These are phyloP conservation scores for Circinella minor DNA, from an alignment of 371 early-diverging fungal species.

Conservation along the genomic window DNA sequence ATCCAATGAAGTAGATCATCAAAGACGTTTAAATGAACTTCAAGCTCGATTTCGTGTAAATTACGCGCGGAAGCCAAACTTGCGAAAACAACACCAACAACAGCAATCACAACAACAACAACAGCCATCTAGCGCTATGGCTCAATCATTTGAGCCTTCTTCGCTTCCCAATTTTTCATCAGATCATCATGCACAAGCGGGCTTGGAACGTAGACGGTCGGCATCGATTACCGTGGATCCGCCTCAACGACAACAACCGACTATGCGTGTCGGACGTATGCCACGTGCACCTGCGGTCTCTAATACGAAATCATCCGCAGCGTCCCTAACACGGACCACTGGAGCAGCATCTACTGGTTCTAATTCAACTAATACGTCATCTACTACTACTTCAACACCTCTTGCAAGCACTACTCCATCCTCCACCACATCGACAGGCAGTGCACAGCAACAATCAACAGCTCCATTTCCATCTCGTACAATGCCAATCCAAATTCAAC, in stretches of 20 bases:
- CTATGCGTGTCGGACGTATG: slow-evolving; percentile 8
- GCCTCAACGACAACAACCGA: background rate
- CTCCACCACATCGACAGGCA: background rate
- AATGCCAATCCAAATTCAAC: slow-evolving; percentile 35
- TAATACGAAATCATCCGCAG: background rate
- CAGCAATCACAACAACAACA: background rate
- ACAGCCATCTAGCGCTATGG: slow-evolving; percentile 7
- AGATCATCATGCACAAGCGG: background rate
- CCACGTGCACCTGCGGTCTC: background rate
- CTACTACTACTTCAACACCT: background rate
- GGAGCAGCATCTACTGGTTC: background rate
- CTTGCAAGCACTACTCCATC: slow-evolving; percentile 1
- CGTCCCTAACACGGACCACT: background rate
- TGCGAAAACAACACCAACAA: slow-evolving; percentile 1
- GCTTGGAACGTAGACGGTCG: slow-evolving; percentile 11
- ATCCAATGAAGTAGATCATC: slow-evolving; percentile 24
- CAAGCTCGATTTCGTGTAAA: slow-evolving; percentile 41
- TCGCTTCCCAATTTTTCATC: slow-evolving; percentile 6
- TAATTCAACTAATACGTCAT: background rate
- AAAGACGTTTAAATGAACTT: slow-evolving; percentile 32
- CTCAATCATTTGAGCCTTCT: slow-evolving; percentile 1
- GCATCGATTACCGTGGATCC: slow-evolving; percentile 9
- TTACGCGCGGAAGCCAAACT: slow-evolving; percentile 33
- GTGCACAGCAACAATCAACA: background rate
- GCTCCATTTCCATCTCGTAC: slow-evolving; percentile 29